Evolutionary conservation across 2,329 filamentous ascomycete genomes (phyloP), one percentile per base, ranked within the genome.

Genomic region (Epichloe coenophiala): DNA sequence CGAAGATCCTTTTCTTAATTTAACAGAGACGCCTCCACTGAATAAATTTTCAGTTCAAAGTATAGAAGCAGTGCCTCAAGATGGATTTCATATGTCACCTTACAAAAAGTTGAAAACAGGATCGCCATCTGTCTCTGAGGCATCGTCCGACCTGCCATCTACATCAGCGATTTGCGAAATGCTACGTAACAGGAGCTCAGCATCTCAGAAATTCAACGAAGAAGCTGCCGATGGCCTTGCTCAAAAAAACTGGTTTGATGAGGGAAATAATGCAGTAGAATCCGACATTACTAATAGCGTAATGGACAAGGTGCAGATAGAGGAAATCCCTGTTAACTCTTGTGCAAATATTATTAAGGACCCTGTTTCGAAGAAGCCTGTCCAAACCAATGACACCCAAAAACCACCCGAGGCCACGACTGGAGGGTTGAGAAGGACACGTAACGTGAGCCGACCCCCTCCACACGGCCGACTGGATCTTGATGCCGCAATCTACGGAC

Each of bases 401-500:
- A 46, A 46, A 38, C 44, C 8, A 23, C 17, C 33, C 19, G 12
- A 27, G 21, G 35, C 12, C 19, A 7, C n/a, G 9, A 19, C 23
- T 33, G 21, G 2, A 13, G 17, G 19, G 12, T 41, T 39, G 13
- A 36, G 7, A 23, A 27, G 17, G 37, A 21, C 5, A 17, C 27
- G 31, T 6, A 6, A 37, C 27, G 8, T 31, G 17, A 43, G 7
- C 3, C 13, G n/a, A 19, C 19, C 9, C 9, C 11, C n/a, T 43
- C 13, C 39, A 21, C 31, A 38, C 42, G 52, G 56, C 47, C 57
- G 63, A 3, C 51, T 49, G 11, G 61, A 60, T 15, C 68, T 73
- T 36, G 70, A 72, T 51, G 54, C 58, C 3, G 59, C 63, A 12
- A 71, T 73, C 35, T 72, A 73, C 51, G 58, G 60, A 33, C 65